These are phyloP conservation scores for Agroathelia rolfsii DNA, from an alignment of 1,284 basidiomycete species.

Conservation along the genomic window DNA sequence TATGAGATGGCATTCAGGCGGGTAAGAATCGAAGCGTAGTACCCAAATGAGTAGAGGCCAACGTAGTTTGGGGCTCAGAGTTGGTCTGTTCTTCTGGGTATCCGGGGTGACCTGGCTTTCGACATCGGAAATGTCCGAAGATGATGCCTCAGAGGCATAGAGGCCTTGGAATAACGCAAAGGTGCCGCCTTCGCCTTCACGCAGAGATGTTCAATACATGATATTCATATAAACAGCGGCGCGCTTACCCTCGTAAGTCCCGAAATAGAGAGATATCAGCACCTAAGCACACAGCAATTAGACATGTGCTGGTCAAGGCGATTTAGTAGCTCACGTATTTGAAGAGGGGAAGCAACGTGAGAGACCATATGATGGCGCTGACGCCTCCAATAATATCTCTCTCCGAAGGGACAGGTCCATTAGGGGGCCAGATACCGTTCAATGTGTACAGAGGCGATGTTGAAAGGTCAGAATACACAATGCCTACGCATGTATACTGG, in stretches of 20 bases:
- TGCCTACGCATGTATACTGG: conserved; percentile 26
- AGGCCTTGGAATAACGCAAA: conserved; percentile 57
- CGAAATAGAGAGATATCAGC: conserved; percentile 46
- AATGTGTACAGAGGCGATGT: conserved; percentile 57
- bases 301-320: neutral
- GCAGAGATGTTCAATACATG: conserved; percentile 2
- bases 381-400: conserved; percentile 56
- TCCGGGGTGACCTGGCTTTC: conserved; percentile 22
- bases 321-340: conserved; percentile 47
- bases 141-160: conserved; percentile 37
- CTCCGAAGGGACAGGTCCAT: conserved; percentile 32
- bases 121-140: conserved; percentile 38
- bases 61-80: conserved; percentile 22
- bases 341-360: conserved; percentile 50
- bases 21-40: neutral
- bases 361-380: conserved; percentile 53
- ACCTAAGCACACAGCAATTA: conserved; percentile 27
- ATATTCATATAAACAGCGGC: conserved; percentile 1
- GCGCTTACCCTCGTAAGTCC: conserved; percentile 41
- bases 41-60: conserved; percentile 51
- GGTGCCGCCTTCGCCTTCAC: conserved; percentile 49
- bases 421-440: conserved; percentile 50
- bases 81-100: conserved; percentile 11
- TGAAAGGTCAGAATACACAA: conserved; percentile 60
- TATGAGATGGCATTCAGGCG: neutral